Evolutionary conservation across 495 filamentous ascomycete species (phyloP).

Genomic region (Tuber borchii): DNA sequence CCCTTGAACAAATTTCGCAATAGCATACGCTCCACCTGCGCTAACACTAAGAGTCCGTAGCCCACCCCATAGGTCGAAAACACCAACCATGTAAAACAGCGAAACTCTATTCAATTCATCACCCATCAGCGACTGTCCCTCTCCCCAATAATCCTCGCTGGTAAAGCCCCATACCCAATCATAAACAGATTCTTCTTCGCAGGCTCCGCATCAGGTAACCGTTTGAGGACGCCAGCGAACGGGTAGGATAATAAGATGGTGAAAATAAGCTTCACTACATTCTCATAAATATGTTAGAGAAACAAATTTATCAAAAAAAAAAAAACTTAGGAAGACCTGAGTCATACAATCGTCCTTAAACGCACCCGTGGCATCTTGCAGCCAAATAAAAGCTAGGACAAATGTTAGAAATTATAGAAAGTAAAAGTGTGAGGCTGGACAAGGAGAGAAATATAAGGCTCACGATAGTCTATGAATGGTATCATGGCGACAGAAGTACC

Average conservation of each 20-base stretch:
- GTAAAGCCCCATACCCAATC: slow-evolving; percentile 52
- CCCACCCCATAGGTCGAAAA: slow-evolving; percentile 93
- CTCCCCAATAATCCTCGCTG: slow-evolving; percentile 4
- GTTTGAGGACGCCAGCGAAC: slow-evolving; percentile 78
- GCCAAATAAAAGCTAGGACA: slow-evolving; percentile 62
- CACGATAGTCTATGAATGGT: slow-evolving; percentile 77
- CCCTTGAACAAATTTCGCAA: slow-evolving; percentile 76
- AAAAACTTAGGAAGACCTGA: slow-evolving; percentile 6
- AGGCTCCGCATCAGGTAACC: slow-evolving; percentile 77
- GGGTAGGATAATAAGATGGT: slow-evolving; percentile 92
- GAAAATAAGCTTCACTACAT: slow-evolving; percentile 80
- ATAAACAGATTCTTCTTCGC: slow-evolving; percentile 86
- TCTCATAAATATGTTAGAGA: slow-evolving; percentile 5
- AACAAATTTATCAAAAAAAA: not conserved
- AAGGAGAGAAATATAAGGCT: slow-evolving; percentile 37
- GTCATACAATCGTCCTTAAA: slow-evolving; percentile 77
- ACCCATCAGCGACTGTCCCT: not conserved
- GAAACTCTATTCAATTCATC: slow-evolving; percentile 50
- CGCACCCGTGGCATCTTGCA: slow-evolving; percentile 60
- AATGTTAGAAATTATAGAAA: slow-evolving; percentile 26
- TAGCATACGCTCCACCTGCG: slow-evolving; percentile 70
- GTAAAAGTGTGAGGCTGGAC: not conserved
- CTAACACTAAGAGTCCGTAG: slow-evolving; percentile 71
- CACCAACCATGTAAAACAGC: slow-evolving; percentile 82
- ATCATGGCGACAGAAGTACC: slow-evolving; percentile 55